These are phyloP conservation scores for Penicillium bovifimosum DNA, from an alignment of 495 filamentous ascomycete genomes.

Conservation along the genomic window DNA sequence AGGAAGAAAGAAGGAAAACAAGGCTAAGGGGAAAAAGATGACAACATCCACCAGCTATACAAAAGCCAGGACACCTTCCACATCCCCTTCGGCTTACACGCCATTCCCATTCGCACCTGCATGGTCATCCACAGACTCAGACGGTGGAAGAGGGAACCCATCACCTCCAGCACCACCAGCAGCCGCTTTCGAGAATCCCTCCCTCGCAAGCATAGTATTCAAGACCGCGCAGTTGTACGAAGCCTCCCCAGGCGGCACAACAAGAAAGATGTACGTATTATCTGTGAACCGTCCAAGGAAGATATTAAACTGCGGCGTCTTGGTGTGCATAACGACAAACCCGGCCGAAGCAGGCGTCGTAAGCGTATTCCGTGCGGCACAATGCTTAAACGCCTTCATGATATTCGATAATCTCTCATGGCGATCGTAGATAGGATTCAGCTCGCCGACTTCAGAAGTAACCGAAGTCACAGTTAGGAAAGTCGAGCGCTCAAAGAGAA, in stretches of 20 bases:
- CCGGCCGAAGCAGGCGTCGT: conserved; percentile 49
- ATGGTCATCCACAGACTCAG: conserved; percentile 28
- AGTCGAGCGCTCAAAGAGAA: conserved; percentile 91
- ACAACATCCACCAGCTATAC: not conserved
- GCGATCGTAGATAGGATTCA: conserved; percentile 84
- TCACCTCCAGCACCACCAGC: conserved; percentile 35
- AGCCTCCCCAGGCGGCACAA: conserved; percentile 81
- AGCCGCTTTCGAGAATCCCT: conserved; percentile 60
- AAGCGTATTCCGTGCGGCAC: conserved; percentile 53
- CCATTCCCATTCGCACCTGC: conserved; percentile 20
- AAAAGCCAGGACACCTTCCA: not conserved
- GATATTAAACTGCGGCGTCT: conserved; percentile 74
- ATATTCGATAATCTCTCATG: conserved; percentile 95
- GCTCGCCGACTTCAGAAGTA: conserved; percentile 60
- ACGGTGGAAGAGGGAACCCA: conserved; percentile 40
- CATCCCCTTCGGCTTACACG: not conserved
- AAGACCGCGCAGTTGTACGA: conserved; percentile 82
- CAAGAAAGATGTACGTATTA: conserved; percentile 91
- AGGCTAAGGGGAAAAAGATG: not conserved
- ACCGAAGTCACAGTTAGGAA: conserved; percentile 91
- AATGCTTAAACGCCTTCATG: conserved; percentile 95
- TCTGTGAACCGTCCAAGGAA: conserved; percentile 90
- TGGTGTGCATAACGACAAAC: conserved; percentile 62
- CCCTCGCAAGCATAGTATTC: conserved; percentile 79
- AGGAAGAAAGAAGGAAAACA: no score